These are phyloP conservation scores for Voacanga thouarsii DNA, from an alignment of 257 asterid species.

Conservation along the genomic window DNA sequence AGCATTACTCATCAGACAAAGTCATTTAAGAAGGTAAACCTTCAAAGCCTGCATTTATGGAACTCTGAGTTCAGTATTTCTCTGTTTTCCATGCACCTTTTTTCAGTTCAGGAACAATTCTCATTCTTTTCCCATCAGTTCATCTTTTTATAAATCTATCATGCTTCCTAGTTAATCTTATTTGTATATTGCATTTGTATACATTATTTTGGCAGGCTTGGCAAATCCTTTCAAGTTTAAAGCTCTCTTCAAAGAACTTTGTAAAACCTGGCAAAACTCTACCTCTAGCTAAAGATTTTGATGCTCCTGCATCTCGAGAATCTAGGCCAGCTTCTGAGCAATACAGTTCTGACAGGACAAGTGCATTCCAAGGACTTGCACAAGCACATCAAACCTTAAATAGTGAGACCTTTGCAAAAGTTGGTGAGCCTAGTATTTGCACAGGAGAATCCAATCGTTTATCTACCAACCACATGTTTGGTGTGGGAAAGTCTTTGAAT, in stretches of 20 bases:
- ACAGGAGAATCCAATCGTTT: conserved; percentile 31
- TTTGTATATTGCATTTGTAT: conserved; percentile 11
- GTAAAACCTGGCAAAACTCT: conserved; percentile 72
- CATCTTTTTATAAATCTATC: neutral
- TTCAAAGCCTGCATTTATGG: neutral
- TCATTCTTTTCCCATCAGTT: neutral
- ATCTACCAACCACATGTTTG: conserved; percentile 35
- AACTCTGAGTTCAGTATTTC: neutral
- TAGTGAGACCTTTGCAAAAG: conserved; percentile 22
- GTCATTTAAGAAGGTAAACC: neutral
- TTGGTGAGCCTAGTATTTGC: conserved; percentile 31
- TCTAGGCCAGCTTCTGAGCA: conserved; percentile 40
- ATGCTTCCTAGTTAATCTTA: neutral
- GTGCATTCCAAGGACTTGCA: conserved; percentile 28
- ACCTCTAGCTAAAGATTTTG: conserved; percentile 37
- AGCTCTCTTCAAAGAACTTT: conserved; percentile 66
- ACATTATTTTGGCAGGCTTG: conserved; percentile 66
- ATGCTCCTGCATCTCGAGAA: conserved; percentile 37
- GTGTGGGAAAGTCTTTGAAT: conserved; percentile 28
- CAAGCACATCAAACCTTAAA: conserved; percentile 32
- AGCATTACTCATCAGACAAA: neutral
- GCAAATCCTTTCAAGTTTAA: conserved; percentile 65
- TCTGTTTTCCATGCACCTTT: conserved; percentile 1
- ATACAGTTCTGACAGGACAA: conserved; percentile 33
- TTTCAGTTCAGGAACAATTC: neutral